phyloP scores from a whole-genome alignment of 257 asterid genomes.

The Orobanche coerulescens region DNA sequence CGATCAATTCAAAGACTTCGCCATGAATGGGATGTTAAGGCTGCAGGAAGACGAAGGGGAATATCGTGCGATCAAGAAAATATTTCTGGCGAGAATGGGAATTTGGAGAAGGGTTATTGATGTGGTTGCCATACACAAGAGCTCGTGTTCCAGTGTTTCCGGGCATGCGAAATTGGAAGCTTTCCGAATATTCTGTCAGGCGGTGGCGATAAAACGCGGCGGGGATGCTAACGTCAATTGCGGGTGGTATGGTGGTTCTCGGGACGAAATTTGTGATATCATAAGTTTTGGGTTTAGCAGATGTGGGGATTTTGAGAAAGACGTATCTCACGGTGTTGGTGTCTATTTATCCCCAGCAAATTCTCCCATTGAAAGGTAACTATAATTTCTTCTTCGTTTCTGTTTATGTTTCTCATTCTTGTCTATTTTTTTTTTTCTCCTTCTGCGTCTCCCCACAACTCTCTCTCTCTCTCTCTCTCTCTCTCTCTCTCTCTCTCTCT shows the following conservation, averaged over 20 bases:
- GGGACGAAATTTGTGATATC: conserved; percentile 28
- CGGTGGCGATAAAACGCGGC: conserved; percentile 34
- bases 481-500: too few relatives aligned
- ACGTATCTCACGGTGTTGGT: conserved; percentile 33
- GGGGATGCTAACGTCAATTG: conserved; percentile 38
- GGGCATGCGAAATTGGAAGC: conserved; percentile 28
- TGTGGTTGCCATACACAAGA: conserved; percentile 30
- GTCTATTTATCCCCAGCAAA: conserved; percentile 29
- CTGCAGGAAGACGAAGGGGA: conserved; percentile 21
- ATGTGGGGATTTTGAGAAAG: background rate
- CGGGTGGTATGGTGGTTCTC: conserved; percentile 44
- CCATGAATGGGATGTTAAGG: conserved; percentile 26
- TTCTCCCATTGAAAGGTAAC: conserved; percentile 27
- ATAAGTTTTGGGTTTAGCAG: conserved; percentile 35
- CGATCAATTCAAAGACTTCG: conserved; percentile 7
- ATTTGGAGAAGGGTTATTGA: conserved; percentile 10
- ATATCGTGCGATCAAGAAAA: conserved; percentile 11
- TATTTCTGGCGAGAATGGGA: conserved; percentile 24
- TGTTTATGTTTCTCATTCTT: background rate
- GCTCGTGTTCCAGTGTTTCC: conserved; percentile 8
- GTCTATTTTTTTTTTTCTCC: too few relatives aligned
- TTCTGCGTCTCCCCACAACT: too few relatives aligned
- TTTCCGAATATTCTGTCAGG: conserved; percentile 27
- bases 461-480: too few relatives aligned
- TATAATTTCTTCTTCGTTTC: background rate